phyloP scores from a whole-genome alignment of 257 asterid genomes.

The Catharanthus roseus region DNA sequence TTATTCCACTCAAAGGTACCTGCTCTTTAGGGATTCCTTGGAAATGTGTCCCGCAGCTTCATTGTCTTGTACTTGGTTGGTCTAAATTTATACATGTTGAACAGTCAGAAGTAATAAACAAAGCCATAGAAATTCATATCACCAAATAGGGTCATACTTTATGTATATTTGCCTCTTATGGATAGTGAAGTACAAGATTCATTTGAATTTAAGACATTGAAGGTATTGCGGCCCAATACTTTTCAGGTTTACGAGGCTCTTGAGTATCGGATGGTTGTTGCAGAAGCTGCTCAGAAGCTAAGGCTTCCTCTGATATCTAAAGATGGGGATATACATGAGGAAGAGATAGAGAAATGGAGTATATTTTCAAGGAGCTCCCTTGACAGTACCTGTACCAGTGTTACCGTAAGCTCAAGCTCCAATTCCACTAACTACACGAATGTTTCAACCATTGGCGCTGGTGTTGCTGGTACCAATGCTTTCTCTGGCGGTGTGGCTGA shows the following conservation, averaged over 20 bases:
- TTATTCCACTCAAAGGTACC: background rate
- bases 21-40: background rate
- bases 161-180: background rate
- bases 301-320: conserved; percentile 93
- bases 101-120: background rate
- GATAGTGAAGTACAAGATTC: background rate
- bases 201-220: background rate
- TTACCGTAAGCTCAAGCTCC: conserved; percentile 65
- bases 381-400: conserved; percentile 75
- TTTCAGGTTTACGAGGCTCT: conserved; percentile 35
- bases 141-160: background rate
- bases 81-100: background rate
- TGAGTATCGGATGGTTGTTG: conserved; percentile 35
- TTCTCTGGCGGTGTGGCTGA: conserved; percentile 42
- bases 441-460: conserved; percentile 39
- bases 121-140: background rate
- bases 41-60: background rate
- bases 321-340: conserved; percentile 92
- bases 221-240: background rate
- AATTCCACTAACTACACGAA: conserved; percentile 71
- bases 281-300: conserved; percentile 92
- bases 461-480: conserved; percentile 32
- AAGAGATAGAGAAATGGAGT: conserved; percentile 91
- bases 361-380: conserved; percentile 72
- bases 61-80: background rate